phyloP scores from a whole-genome alignment of 2,329 filamentous ascomycete species.

The Fusarium sp. region DNA sequence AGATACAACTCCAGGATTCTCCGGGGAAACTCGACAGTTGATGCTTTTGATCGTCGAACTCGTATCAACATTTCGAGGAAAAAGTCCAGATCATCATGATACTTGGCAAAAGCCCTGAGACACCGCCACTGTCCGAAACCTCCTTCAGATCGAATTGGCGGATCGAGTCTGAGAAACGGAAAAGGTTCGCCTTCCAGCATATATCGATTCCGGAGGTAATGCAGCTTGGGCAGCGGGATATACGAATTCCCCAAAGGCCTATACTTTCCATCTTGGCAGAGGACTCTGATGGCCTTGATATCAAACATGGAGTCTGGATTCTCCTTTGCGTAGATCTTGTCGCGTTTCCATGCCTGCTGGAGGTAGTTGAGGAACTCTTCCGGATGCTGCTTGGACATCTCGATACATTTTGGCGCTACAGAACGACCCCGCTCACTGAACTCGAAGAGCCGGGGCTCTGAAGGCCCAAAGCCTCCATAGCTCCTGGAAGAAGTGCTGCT shows the following conservation, averaged over 20 bases:
- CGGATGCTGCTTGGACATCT: constrained; percentile 40
- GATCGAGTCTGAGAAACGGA: constrained; percentile 42
- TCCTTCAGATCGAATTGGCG: constrained; percentile 34
- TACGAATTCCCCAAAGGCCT: constrained; percentile 39
- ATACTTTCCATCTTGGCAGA: constrained; percentile 39
- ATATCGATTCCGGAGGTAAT: constrained; percentile 45
- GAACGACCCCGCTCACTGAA: constrained; percentile 42
- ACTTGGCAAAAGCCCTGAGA: constrained; percentile 37
- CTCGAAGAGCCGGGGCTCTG: constrained; percentile 44
- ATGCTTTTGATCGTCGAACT: constrained; percentile 32
- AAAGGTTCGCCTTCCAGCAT: constrained; percentile 44
- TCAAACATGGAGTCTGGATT: constrained; percentile 41
- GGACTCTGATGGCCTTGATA: constrained; percentile 37
- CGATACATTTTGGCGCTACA: constrained; percentile 40
- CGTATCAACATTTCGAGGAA: constrained; percentile 43
- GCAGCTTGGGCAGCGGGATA: constrained; percentile 44
- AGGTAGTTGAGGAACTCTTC: constrained; percentile 43
- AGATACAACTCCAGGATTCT: constrained; percentile 46
- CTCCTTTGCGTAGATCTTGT: constrained; percentile 42
- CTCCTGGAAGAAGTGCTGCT: constrained; percentile 42
- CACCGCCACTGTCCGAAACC: constrained; percentile 40
- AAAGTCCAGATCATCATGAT: constrained; percentile 40
- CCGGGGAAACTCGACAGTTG: constrained; percentile 40
- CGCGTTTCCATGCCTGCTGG: constrained; percentile 42
- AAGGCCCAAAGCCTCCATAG: constrained; percentile 41